Conservation (phyloP, 805 yeast species). For the Hanseniaspora hatyaiensis region DNA sequence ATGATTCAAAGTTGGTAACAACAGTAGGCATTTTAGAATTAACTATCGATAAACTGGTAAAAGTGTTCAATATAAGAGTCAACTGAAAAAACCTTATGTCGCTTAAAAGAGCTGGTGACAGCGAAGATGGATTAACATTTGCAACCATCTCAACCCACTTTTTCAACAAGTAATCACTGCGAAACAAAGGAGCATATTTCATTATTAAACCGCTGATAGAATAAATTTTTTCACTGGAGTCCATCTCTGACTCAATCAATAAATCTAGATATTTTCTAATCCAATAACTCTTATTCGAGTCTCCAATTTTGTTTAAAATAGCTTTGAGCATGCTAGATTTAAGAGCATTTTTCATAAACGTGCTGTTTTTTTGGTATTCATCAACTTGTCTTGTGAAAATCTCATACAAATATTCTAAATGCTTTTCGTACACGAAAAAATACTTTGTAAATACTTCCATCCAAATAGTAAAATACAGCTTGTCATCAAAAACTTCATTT, state of each 20-base stretch:
- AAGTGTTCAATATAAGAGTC: neutral
- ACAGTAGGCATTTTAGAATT: neutral
- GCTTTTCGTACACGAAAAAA: no score
- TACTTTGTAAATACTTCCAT: no score
- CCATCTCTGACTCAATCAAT: neutral
- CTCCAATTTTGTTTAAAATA: neutral
- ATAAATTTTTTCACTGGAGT: neutral
- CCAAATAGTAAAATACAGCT: no score
- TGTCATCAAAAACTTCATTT: neutral
- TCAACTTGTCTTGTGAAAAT: no score
- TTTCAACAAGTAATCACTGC: neutral
- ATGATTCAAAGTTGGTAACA: slow-evolving; percentile 1
- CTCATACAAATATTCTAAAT: no score
- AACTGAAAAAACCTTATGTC: slow-evolving; percentile 5
- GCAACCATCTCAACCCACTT: slow-evolving; percentile 12
- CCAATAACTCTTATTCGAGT: neutral
- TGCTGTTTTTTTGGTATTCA: no score
- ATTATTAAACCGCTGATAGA: neutral
- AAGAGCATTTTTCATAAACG: no score
- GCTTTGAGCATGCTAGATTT: no score
- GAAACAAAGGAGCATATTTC: neutral
- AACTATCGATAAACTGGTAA: neutral
- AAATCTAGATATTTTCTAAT: neutral
- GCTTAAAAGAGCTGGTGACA: neutral
- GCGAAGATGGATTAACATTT: neutral